These are phyloP conservation scores for Hibiscus trionum DNA, from an alignment of 345 rosid species.

Conservation along the genomic window DNA sequence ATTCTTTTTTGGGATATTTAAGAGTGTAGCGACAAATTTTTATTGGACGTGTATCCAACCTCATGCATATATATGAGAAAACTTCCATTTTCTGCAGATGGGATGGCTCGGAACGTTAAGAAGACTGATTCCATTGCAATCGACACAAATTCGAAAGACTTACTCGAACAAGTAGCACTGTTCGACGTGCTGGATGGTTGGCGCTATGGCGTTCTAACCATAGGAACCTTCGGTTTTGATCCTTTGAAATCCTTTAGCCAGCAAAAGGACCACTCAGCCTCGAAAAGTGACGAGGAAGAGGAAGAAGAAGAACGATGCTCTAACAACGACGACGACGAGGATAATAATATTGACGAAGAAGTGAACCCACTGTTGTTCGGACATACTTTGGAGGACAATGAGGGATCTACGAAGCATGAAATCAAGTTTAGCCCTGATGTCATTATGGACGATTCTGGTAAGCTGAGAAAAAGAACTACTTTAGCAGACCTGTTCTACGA, in stretches of 20 bases:
- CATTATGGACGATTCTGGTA: constrained; percentile 17
- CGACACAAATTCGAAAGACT: constrained; percentile 48
- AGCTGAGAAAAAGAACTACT: constrained; percentile 55
- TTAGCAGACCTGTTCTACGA: constrained; percentile 72
- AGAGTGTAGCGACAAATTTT: not conserved
- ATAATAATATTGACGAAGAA: constrained; percentile 33
- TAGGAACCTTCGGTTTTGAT: constrained; percentile 82
- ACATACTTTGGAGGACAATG: constrained; percentile 16
- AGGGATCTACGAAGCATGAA: not conserved
- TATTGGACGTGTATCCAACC: not conserved
- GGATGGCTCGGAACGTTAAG: constrained; percentile 36
- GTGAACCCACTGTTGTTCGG: constrained; percentile 55
- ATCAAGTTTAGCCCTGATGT: too few species aligned
- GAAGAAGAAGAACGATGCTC: constrained; percentile 19
- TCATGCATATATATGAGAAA: not conserved
- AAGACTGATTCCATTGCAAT: constrained; percentile 43
- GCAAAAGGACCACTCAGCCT: constrained; percentile 18
- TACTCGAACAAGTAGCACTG: constrained; percentile 56
- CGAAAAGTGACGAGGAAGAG: constrained; percentile 24
- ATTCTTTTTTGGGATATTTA: too few species aligned
- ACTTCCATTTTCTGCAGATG: constrained; percentile 26
- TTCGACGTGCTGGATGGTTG: constrained; percentile 69
- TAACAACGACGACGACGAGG: constrained; percentile 17
- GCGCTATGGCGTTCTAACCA: constrained; percentile 74
- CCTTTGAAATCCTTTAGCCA: constrained; percentile 34